phyloP scores from a whole-genome alignment of 2,329 filamentous ascomycete species.

The Fusarium verrucosum region DNA sequence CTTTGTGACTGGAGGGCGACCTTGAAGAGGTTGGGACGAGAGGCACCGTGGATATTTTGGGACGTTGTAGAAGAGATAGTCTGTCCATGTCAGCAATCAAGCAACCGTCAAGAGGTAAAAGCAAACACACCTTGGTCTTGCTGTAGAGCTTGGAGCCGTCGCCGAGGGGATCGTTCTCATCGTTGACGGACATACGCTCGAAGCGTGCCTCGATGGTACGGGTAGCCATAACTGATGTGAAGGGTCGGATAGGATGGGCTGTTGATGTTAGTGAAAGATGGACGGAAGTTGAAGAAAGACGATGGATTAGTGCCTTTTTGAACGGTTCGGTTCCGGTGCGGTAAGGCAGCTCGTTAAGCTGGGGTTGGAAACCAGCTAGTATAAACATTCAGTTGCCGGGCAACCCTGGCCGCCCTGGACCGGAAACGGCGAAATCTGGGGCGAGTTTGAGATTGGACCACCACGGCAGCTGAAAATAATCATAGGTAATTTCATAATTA shows the following conservation, averaged over 20 bases:
- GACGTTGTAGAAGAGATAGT: slow-evolving; percentile 47
- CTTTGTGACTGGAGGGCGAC: slow-evolving; percentile 83
- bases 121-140: slow-evolving; percentile 76
- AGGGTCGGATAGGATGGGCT: not conserved
- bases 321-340: slow-evolving; percentile 22
- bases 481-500: not conserved
- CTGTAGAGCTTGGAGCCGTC: slow-evolving; percentile 65
- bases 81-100: slow-evolving; percentile 53
- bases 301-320: slow-evolving; percentile 24
- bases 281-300: slow-evolving; percentile 18
- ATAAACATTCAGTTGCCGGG: slow-evolving; percentile 29
- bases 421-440: slow-evolving; percentile 1
- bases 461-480: not conserved
- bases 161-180: slow-evolving; percentile 77
- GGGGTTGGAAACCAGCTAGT: slow-evolving; percentile 12
- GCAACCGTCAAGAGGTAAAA: not conserved
- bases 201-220: slow-evolving; percentile 86
- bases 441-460: slow-evolving; percentile 9
- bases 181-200: slow-evolving; percentile 87
- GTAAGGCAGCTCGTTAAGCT: slow-evolving; percentile 17
- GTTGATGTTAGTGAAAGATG: slow-evolving; percentile 39
- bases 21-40: slow-evolving; percentile 85
- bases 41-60: slow-evolving; percentile 62
- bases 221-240: slow-evolving; percentile 67
- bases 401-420: slow-evolving; percentile 3